Evolutionary conservation across 306 rosid genomes (phyloP).

Genomic region (Pyrus pyrifolia): DNA sequence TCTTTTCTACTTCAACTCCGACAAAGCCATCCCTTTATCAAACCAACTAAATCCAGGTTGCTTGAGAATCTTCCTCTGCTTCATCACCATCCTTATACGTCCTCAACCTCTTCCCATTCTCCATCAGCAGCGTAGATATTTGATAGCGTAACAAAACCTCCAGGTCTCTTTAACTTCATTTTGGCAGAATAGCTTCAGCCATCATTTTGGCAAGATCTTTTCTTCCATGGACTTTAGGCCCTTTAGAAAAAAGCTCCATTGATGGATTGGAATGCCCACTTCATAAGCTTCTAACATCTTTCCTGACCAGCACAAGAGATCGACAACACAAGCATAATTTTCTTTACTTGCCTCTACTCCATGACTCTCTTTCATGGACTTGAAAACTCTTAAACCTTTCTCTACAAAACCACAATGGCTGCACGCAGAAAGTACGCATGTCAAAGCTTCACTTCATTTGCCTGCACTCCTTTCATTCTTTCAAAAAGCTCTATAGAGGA

Average conservation of each 20-base stretch:
- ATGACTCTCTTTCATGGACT: slow-evolving; percentile 38
- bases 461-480: slow-evolving; percentile 38
- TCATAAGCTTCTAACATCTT: slow-evolving; percentile 59
- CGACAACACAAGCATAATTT: slow-evolving; percentile 61
- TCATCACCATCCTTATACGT: slow-evolving; percentile 47
- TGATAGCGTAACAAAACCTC: slow-evolving; percentile 48
- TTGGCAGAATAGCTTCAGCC: slow-evolving; percentile 32
- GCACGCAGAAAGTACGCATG: slow-evolving; percentile 59
- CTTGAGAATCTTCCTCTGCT: slow-evolving; percentile 38
- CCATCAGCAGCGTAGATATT: slow-evolving; percentile 64
- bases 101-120: slow-evolving; percentile 63
- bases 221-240: slow-evolving; percentile 64
- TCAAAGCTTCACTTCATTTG: slow-evolving; percentile 48
- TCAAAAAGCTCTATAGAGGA: slow-evolving; percentile 34
- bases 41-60: slow-evolving; percentile 50
- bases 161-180: slow-evolving; percentile 45
- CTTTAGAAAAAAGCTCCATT: slow-evolving; percentile 55
- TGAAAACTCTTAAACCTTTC: slow-evolving; percentile 44
- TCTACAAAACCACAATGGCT: slow-evolving; percentile 57
- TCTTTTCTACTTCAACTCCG: slow-evolving; percentile 6
- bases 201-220: slow-evolving; percentile 49
- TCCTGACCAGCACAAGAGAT: slow-evolving; percentile 61
- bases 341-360: slow-evolving; percentile 31
- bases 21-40: slow-evolving; percentile 16
- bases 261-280: slow-evolving; percentile 44